A percentile compares a stretch with the other conserved stretches of the same genome.
Evolutionary conservation across 2,329 filamentous ascomycete genomes (phyloP).

Genomic region (Aspergillus intermedius): DNA sequence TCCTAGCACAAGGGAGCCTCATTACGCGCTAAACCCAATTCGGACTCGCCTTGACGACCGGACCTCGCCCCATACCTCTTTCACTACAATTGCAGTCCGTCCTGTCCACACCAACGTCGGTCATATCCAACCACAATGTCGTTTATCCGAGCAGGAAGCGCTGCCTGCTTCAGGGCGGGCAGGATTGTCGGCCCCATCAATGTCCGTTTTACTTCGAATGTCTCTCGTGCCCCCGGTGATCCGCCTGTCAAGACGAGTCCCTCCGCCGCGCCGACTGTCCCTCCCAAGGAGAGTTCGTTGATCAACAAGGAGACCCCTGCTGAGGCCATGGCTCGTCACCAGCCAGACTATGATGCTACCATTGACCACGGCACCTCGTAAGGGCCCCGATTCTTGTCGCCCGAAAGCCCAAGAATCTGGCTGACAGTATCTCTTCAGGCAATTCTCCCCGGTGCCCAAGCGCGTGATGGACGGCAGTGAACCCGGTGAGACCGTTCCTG

Average conservation of each 20-base stretch:
- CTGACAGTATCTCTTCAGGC: conserved; percentile 47
- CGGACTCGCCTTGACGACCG: conserved; percentile 25
- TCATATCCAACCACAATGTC: conserved; percentile 50
- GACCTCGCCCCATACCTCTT: conserved; percentile 27
- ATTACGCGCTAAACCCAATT: conserved; percentile 30
- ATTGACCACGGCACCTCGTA: conserved; percentile 91
- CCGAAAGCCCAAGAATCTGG: conserved; percentile 3
- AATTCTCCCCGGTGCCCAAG: conserved; percentile 86
- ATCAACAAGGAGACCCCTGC: conserved; percentile 46
- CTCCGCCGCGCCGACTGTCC: conserved; percentile 38
- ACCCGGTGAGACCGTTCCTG: conserved; percentile 64
- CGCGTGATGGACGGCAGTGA: conserved; percentile 87
- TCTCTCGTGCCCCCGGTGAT: conserved; percentile 37
- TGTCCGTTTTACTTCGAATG: conserved; percentile 22
- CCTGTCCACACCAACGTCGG: conserved; percentile 12
- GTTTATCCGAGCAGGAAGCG: conserved; percentile 52
- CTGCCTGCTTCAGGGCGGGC: conserved; percentile 27
- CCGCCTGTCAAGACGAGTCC: conserved; percentile 50
- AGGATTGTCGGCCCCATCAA: conserved; percentile 27
- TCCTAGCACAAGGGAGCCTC: conserved; percentile 18
- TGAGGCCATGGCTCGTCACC: conserved; percentile 54
- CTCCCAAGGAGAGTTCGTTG: conserved; percentile 38
- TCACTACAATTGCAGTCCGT: conserved; percentile 25
- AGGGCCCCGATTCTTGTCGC: conserved; percentile 25
- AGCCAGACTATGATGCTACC: conserved; percentile 73